Conservation (phyloP, 331 rosid species). For the Malus hybrid region DNA sequence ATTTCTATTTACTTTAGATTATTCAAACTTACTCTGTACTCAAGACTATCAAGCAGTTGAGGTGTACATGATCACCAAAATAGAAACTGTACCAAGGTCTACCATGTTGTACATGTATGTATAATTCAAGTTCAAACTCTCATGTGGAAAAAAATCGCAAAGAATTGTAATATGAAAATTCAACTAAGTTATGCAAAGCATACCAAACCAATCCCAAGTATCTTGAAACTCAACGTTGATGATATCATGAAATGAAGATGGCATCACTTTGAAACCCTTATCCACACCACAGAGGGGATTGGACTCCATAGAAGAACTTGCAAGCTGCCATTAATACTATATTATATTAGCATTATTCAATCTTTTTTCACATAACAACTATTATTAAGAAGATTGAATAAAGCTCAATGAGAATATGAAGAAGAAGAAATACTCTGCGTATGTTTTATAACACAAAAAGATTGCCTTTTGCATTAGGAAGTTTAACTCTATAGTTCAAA, state of each 20-base stretch:
- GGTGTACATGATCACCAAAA: constrained; percentile 78
- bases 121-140: neutral
- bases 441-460: too few species aligned
- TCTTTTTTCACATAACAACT: too few species aligned
- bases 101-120: constrained; percentile 50
- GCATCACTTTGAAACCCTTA: constrained; percentile 32
- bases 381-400: too few species aligned
- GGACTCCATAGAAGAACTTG: constrained; percentile 59
- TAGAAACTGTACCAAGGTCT: constrained; percentile 84
- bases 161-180: neutral
- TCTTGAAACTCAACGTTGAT: constrained; percentile 90
- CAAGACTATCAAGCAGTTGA: constrained; percentile 76
- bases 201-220: constrained; percentile 98
- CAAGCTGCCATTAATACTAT: neutral
- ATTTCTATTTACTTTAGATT: neutral
- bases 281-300: constrained; percentile 71
- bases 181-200: constrained; percentile 1
- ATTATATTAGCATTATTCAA: too few species aligned
- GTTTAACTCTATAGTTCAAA: too few species aligned
- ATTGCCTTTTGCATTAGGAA: too few species aligned
- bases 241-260: constrained; percentile 76
- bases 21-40: constrained; percentile 40
- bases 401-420: too few species aligned
- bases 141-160: neutral
- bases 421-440: too few species aligned